phyloP scores from a whole-genome alignment of 768 basidiomycete genomes.

The Podaxis sp. region DNA sequence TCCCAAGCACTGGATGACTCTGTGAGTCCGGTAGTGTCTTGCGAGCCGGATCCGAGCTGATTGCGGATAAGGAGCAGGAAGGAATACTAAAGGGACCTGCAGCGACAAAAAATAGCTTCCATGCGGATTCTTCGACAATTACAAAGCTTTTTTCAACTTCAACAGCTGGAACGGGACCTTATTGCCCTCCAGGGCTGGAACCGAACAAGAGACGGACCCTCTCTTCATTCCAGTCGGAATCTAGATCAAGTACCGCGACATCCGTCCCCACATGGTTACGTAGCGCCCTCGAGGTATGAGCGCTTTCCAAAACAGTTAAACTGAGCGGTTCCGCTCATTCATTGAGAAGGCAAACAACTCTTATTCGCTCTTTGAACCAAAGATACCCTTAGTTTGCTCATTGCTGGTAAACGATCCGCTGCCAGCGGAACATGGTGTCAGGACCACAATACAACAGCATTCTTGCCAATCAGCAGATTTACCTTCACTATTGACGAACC shows the following conservation, averaged over 20 bases:
- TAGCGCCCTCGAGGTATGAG: conserved; percentile 7
- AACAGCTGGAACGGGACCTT: background rate
- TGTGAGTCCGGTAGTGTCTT: background rate
- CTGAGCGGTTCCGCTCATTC: background rate
- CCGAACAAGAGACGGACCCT: conserved; percentile 7
- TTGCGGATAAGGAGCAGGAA: background rate
- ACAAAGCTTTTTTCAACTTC: background rate
- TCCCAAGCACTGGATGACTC: background rate
- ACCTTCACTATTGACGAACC: conserved; percentile 17
- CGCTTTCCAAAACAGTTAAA: conserved; percentile 1
- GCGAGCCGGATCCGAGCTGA: background rate
- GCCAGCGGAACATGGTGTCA: background rate
- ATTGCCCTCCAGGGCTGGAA: background rate
- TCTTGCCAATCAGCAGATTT: conserved; percentile 11
- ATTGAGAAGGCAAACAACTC: conserved; percentile 8
- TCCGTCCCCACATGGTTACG: conserved; percentile 13
- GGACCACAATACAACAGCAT: background rate
- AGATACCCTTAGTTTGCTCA: background rate
- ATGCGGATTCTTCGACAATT: background rate
- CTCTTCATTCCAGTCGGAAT: background rate
- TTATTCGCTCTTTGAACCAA: conserved; percentile 2
- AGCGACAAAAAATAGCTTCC: background rate
- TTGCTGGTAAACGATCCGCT: background rate
- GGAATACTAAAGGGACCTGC: background rate
- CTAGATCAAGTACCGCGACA: background rate